Base-by-base conservation (phyloP, 768 basidiomycete genomes). In the Tylopilus rubrobrunneus region DNA sequence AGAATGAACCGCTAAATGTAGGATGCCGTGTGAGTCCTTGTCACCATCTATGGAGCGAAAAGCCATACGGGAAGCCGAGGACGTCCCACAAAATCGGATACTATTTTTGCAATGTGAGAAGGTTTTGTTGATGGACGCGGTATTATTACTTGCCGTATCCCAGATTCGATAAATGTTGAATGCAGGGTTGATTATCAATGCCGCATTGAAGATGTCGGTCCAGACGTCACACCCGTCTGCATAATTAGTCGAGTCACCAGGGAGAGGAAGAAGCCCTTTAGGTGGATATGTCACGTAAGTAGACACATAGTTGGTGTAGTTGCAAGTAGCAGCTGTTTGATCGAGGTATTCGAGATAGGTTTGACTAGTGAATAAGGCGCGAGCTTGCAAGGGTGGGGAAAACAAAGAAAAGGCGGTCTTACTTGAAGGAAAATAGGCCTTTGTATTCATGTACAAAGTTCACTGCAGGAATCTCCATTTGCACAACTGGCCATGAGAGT, bases 111-210 rank as follows among this genome's bases (percentile, higher is more conserved):
- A 7, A 43, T 11, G 29, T 62, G 29, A 31, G 29, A n/a, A 60
- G 48, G 25, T 28, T 43, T 40, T 28, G 17, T 25, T 1, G 4
- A 2, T 36, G 3, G 9, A 25, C 17, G 6, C 21, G 0, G 10
- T 8, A n/a, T 4, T 6, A 8, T 9, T 15, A 62, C 78, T 55
- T 48, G 71, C 77, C 19, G 81, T 86, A 62, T 89, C 87, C 68
- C 87, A 86, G 51, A 90, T 86, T 21, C 85, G 79, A 64, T 90
- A 91, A 7, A 88, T 76, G 58, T 90, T 77, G 72, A 90, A 91
- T 0, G 84, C 87, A 0, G 88, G 89, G 60, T 90, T 89, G 58
- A 86, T 69, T 4, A 69, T 49, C 21, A 87, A 57, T 0, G 88
- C 81, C 0, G 79, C 84, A 19, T 83, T 67, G 62, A 86, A 82